Conservation (phyloP, 164 flowering plant species). For the Dillenia turbinata region DNA sequence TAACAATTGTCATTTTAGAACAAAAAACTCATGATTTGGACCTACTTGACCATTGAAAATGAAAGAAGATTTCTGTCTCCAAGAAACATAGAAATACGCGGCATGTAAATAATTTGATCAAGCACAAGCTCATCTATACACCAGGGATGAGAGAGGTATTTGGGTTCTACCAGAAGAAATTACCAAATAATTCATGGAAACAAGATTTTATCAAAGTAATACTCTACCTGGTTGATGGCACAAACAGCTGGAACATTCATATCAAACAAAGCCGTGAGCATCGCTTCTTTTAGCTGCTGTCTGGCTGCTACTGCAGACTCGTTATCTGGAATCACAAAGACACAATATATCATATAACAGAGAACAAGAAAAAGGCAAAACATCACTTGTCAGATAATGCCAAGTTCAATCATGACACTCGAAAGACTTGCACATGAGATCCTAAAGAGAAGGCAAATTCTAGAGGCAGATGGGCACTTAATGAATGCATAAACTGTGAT, state of each 20-base stretch:
- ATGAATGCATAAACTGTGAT: background rate
- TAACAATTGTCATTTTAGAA: too few species aligned
- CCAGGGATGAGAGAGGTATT: background rate
- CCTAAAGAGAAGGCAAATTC: background rate
- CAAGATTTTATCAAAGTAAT: background rate
- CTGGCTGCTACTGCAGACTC: slow-evolving; percentile 79
- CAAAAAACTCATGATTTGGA: too few species aligned
- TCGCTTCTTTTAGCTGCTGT: slow-evolving; percentile 70
- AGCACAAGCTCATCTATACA: too few species aligned
- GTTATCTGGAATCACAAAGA: slow-evolving; percentile 42
- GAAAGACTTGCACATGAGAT: background rate
- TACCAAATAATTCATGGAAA: background rate
- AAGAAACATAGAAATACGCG: too few species aligned
- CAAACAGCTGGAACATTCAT: slow-evolving; percentile 95
- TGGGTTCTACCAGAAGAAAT: background rate
- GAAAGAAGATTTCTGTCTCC: too few species aligned
- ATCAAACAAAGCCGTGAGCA: slow-evolving; percentile 68
- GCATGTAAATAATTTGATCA: too few species aligned
- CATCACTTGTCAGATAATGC: too few species aligned
- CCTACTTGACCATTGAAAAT: too few species aligned
- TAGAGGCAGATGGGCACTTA: background rate
- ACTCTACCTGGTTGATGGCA: slow-evolving; percentile 71
- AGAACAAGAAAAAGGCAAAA: too few species aligned
- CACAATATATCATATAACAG: too few species aligned
- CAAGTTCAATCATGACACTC: too few species aligned